Base-by-base conservation (phyloP, 1,284 basidiomycete species). In the Schizophyllum commune region DNA sequence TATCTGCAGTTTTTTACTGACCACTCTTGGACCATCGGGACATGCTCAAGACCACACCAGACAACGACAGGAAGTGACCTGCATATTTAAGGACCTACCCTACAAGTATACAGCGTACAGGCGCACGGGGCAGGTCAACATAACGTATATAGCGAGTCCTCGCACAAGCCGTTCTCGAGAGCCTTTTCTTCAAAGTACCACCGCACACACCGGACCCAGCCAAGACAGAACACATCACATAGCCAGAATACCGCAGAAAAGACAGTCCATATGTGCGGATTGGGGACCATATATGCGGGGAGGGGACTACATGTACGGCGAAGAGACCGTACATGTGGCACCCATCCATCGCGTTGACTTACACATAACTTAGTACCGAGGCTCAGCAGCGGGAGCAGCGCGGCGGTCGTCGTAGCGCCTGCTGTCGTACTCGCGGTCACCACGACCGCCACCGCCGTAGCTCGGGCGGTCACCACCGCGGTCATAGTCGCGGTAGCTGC, bases 401-500 rank as follows among this genome's bases (percentile, higher is more conserved):
- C 39, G 9, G 39, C 39, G 9, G 39, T 47, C 39, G 39, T 13
- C 39, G 13, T 47, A 11, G 17, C 39, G 39, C 39, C 69, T 66
- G 27, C 69, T 64, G 53, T 74, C 71, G 58, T 71, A 65, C 61
- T 75, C 73, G 22, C 69, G 63, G 59, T 72, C 69, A 17, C 62
- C 66, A 17, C 71, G 66, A 58, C 70, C 68, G 17, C 65, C 75
- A 67, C 81, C 74, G 65, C 83, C 82, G 61, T 76, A 71, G 22
- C 27, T 27, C 27, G 51, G 51, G 51, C 51, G 64, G 62, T 73
- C 71, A 61, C 69, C 67, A 73, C 65, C 75, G 67, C 81, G 74
- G 65, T 83, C 82, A 61, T 76, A 71, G 22, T 79, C 77, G 51
- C 77, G 71, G 17, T 65, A 65, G 60, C 73, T 62, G 52, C 70